Evolutionary conservation across 306 rosid genomes (phyloP), one percentile per base, ranked within the genome.

Genomic region (Lagenaria siceraria): DNA sequence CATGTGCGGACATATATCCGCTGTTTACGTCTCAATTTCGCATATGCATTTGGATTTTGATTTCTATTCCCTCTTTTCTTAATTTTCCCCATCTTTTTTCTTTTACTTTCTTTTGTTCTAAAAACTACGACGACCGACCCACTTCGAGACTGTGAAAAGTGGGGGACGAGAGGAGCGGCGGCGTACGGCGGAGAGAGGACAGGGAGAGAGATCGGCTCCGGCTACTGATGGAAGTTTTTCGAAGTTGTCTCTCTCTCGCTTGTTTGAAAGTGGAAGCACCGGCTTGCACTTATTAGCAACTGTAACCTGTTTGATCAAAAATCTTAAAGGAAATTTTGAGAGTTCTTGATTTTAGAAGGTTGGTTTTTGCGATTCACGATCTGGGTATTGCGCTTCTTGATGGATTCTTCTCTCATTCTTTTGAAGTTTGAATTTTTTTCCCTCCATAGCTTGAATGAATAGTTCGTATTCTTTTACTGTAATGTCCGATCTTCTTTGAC

Each of bases 1-100:
- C 79, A 66, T 74, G 74, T 82, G 77, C 82, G 36, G 82, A 85
- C 86, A 85, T 80, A 78, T 80, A 85, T 82, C 81, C 88, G 86
- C 84, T 78, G 81, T 78, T 82, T 78, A 70, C 76, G 78, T 59
- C 72, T 71, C 76, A 29, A 80, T 66, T 64, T 82, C 85, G 65
- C 77, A 19, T 42, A 52, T 40, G 53, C 78, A 61, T 58, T 74
- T 77, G 51, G 27, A 31, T 76, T 74, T 53, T 64, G 19, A n/a
- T 31, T 76, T 78, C 52, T 13, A 17, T 46, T 43, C 36, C 10
- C 35, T 22, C 58, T 65, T 29, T 59, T 73, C 29, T 7, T 60
- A 29, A 6, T 59, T 10, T n/a, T 59, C n/a, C 36, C 48, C 46
- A 42, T 79, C 35, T 81, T 62, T 81, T 62, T 36, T 51, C 22